phyloP scores from a whole-genome alignment of 108 stramenopile species.

The Pseudonitzschia multistriata region DNA sequence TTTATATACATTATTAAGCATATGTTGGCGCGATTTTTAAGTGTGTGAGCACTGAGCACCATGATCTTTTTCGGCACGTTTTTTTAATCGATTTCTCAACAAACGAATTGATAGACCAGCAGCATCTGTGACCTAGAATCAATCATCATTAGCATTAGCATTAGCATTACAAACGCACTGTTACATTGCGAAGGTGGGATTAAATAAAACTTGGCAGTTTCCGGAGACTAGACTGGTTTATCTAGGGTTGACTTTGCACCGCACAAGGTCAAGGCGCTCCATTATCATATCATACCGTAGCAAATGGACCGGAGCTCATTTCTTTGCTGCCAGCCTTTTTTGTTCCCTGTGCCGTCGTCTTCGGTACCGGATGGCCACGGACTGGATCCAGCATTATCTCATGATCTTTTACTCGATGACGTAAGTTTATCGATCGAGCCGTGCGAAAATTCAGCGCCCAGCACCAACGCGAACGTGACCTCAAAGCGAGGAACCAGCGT shows the following conservation, averaged over 20 bases:
- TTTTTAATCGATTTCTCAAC: neutral
- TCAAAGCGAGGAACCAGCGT: neutral
- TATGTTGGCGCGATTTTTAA: neutral
- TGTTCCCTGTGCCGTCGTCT: slow-evolving; percentile 14
- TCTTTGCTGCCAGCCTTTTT: slow-evolving; percentile 24
- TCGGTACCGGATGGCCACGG: neutral
- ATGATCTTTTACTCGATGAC: neutral
- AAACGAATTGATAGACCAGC: too few species aligned
- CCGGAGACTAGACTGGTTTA: too few species aligned
- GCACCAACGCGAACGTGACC: neutral
- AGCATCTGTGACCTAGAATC: too few species aligned
- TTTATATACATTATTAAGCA: neutral
- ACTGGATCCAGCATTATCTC: neutral
- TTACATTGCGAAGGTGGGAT: too few species aligned
- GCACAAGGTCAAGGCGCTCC: too few species aligned
- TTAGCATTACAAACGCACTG: too few species aligned
- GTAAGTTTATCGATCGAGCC: slow-evolving; percentile 9
- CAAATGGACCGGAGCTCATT: slow-evolving; percentile 27
- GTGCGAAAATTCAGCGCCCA: neutral
- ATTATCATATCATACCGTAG: neutral
- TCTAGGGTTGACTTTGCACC: too few species aligned
- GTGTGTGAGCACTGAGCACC: neutral
- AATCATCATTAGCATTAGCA: too few species aligned
- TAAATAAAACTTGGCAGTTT: too few species aligned
- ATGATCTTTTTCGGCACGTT: neutral